Percentiles rank a stretch among this genome's conserved stretches.
These are phyloP conservation scores for Podila verticillata DNA, from an alignment of 192 early-diverging fungal genomes.

Conservation along the genomic window DNA sequence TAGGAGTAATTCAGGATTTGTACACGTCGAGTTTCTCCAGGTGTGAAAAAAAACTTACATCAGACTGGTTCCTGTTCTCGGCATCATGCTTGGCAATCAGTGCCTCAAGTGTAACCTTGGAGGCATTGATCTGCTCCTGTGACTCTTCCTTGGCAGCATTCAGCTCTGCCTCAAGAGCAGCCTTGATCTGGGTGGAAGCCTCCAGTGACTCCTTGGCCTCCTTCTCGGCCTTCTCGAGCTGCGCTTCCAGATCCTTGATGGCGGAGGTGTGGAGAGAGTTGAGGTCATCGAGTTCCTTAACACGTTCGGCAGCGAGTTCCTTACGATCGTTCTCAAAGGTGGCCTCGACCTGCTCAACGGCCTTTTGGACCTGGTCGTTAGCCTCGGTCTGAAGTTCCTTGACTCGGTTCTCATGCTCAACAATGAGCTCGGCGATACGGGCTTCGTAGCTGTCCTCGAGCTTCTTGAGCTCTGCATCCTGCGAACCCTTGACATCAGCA, in stretches of 20 bases:
- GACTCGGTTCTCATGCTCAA: constrained; percentile 31
- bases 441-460: constrained; percentile 39
- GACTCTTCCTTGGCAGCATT: constrained; percentile 7
- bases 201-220: constrained; percentile 30
- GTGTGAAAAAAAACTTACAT: constrained; percentile 1
- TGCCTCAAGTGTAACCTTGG: constrained; percentile 33
- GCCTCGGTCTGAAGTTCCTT: constrained; percentile 34
- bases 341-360: constrained; percentile 43
- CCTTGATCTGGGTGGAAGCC: constrained; percentile 12
- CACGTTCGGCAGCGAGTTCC: constrained; percentile 25
- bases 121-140: constrained; percentile 25
- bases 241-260: constrained; percentile 40
- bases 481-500: constrained; percentile 25
- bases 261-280: constrained; percentile 29
- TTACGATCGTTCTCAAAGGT: constrained; percentile 40
- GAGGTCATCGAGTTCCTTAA: constrained; percentile 31
- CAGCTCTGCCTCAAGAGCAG: constrained; percentile 27
- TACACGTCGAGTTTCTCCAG: background rate
- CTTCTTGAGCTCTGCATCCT: constrained; percentile 35
- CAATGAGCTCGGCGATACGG: constrained; percentile 39
- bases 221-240: constrained; percentile 33
- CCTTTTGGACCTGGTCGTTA: constrained; percentile 36
- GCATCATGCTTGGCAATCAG: constrained; percentile 33
- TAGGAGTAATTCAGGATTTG: background rate
- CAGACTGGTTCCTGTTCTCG: constrained; percentile 16